Conservation (phyloP, 208 protist genomes). For the Vickermania spadyakhi region DNA sequence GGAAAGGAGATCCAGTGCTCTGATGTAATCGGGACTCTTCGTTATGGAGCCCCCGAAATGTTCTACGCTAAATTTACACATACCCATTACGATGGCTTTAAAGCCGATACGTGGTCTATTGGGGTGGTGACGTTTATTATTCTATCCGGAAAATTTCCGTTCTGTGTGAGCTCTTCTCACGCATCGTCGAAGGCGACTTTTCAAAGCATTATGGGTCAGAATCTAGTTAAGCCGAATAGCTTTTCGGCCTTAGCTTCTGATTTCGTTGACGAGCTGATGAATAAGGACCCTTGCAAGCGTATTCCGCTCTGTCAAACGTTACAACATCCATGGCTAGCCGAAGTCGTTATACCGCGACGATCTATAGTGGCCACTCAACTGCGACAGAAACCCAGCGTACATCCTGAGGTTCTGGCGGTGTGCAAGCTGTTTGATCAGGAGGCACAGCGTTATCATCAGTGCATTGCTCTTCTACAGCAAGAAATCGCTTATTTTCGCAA, state of each 20-base stretch:
- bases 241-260: conserved; percentile 60
- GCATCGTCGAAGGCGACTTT: conserved; percentile 90
- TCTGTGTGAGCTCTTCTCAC: conserved; percentile 77
- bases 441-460: conserved; percentile 52
- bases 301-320: conserved; percentile 79
- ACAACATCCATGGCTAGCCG: conserved; percentile 82
- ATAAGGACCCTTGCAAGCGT: conserved; percentile 86
- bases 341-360: conserved; percentile 52
- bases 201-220: conserved; percentile 78
- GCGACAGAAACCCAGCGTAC: conserved; percentile 17
- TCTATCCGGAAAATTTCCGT: conserved; percentile 95
- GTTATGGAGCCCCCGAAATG: conserved; percentile 88
- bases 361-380: conserved; percentile 65
- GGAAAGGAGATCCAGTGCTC: conserved; percentile 80
- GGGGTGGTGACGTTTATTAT: conserved; percentile 97
- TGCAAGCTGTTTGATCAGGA: conserved; percentile 66
- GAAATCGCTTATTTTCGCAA: conserved; percentile 52
- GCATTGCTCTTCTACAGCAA: conserved; percentile 63
- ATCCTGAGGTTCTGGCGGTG: conserved; percentile 45
- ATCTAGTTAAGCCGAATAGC: conserved; percentile 58
- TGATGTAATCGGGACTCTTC: conserved; percentile 85
- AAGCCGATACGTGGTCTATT: conserved; percentile 94
- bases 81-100: conserved; percentile 90
- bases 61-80: conserved; percentile 90
- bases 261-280: conserved; percentile 79